A percentile compares a stretch with the other conserved stretches of the same genome.
Conservation (phyloP, 352 stramenopile species). For the Globisporangium iwayamae region DNA sequence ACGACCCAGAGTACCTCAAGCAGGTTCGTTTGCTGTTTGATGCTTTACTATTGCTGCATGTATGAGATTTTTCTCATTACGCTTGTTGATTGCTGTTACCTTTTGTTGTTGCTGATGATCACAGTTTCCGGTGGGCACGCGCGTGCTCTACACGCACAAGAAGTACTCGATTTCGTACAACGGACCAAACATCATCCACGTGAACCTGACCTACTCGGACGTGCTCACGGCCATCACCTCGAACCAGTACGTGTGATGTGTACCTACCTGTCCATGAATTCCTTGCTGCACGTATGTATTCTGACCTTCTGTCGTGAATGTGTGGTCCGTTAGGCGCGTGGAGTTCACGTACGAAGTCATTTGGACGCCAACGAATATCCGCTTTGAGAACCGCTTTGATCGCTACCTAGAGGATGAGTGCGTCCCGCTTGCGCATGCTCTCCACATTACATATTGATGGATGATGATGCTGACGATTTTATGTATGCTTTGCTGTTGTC, state of each 20-base stretch:
- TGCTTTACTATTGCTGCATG: not conserved
- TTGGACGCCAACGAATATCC: slow-evolving; percentile 89
- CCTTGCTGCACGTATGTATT: not conserved
- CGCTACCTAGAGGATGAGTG: slow-evolving; percentile 97
- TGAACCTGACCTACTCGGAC: slow-evolving; percentile 96
- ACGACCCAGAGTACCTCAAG: slow-evolving; percentile 82
- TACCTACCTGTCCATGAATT: not conserved
- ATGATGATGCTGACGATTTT: not conserved
- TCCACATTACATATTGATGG: not conserved
- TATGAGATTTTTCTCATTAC: not conserved
- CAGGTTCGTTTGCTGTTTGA: slow-evolving; percentile 22
- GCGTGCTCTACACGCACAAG: slow-evolving; percentile 96
- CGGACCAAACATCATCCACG: slow-evolving; percentile 95
- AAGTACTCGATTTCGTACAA: slow-evolving; percentile 97
- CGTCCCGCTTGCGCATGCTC: slow-evolving; percentile 1
- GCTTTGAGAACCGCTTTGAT: slow-evolving; percentile 96
- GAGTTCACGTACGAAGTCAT: slow-evolving; percentile 94
- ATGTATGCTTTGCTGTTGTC: not conserved
- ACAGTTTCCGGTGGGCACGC: slow-evolving; percentile 70
- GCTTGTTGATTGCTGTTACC: not conserved
- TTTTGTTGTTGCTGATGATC: not conserved
- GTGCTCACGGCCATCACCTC: slow-evolving; percentile 76
- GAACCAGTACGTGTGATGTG: slow-evolving; percentile 51
- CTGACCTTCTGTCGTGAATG: not conserved
- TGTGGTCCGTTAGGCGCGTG: slow-evolving; percentile 42